Evolutionary conservation across 164 flowering plant species (phyloP), one percentile per base, ranked within the genome.

Genomic region (Vitis amurensis): DNA sequence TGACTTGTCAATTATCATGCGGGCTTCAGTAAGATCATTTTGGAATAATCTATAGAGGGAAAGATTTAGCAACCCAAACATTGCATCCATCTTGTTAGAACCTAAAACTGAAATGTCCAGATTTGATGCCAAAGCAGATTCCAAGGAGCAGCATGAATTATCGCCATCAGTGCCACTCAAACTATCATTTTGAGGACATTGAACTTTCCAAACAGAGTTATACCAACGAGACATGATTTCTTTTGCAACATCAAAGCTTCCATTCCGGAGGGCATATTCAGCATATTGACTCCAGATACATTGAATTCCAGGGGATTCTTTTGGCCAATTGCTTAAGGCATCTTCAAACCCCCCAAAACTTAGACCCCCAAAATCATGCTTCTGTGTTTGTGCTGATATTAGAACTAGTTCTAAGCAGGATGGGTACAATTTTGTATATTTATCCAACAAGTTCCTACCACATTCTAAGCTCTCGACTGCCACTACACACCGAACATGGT

Each of bases 271-370:
- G 8, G 87, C 89, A 71, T 68, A 79, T 70, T 85, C 86, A 29
- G 77, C 88, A 83, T 87, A 92, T 71, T 92, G 97, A 77, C 92
- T 89, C 96, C 94, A 94, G 66, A 94, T 80, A 64, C 91, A 87
- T 49, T 92, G 91, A 63, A 88, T 63, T 48, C 96, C 97, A 66
- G 91, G 85, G n/a, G 65, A 66, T 17, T 84, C 91, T 57, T 78
- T 82, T 2, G 88, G 90, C 94, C 96, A 89, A 16, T 77, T 82
- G 68, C 59, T 60, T 56, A 90, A 67, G 19, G 85, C 89, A 29
- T 86, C 85, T 75, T 88, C 91, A 84, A 92, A 94, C 58, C 84
- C 85, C 44, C 55, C 70, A 71, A 82, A 79, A 67, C 66, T 72
- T 11, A 31, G 3, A 61, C 68, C 77, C 59, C 71, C 81, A 66